Conservation (phyloP, 352 stramenopile genomes). For the Phytophthora citrophthora region DNA sequence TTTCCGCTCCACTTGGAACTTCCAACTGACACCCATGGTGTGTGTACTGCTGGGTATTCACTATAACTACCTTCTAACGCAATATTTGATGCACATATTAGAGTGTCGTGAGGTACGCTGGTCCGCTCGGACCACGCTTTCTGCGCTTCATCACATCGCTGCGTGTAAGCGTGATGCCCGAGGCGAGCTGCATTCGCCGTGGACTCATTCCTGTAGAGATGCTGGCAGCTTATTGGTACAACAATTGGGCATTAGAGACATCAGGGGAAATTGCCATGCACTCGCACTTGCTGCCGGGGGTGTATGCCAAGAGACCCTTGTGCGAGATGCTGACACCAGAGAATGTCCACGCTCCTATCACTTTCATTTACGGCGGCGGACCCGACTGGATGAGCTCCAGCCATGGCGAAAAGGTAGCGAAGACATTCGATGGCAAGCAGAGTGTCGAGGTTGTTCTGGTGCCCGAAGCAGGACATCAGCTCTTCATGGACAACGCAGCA, state of each 20-base stretch:
- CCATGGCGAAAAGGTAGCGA: slow-evolving; percentile 58
- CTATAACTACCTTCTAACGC: not conserved
- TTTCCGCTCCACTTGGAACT: slow-evolving; percentile 58
- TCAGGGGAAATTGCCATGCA: slow-evolving; percentile 76
- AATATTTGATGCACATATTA: slow-evolving; percentile 8
- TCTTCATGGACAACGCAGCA: slow-evolving; percentile 75
- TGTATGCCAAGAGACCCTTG: slow-evolving; percentile 62
- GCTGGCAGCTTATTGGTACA: slow-evolving; percentile 72
- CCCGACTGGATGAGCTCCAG: slow-evolving; percentile 74
- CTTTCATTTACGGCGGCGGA: slow-evolving; percentile 71
- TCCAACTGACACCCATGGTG: slow-evolving; percentile 67
- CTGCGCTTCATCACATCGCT: slow-evolving; percentile 51
- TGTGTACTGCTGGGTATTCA: not conserved
- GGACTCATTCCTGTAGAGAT: slow-evolving; percentile 46
- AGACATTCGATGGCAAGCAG: slow-evolving; percentile 43
- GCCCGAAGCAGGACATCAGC: slow-evolving; percentile 60
- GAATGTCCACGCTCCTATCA: slow-evolving; percentile 62
- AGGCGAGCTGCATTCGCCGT: slow-evolving; percentile 62
- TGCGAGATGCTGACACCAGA: slow-evolving; percentile 63
- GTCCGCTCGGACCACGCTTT: slow-evolving; percentile 57
- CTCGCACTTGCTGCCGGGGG: slow-evolving; percentile 65
- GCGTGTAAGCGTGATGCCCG: slow-evolving; percentile 61
- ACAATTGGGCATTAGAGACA: slow-evolving; percentile 75
- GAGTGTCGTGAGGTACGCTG: slow-evolving; percentile 57
- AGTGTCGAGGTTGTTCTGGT: slow-evolving; percentile 55